A percentile compares a stretch with the other conserved stretches of the same genome.
Conservation (phyloP, 352 stramenopile species). For the Phytophthora cajani region DNA sequence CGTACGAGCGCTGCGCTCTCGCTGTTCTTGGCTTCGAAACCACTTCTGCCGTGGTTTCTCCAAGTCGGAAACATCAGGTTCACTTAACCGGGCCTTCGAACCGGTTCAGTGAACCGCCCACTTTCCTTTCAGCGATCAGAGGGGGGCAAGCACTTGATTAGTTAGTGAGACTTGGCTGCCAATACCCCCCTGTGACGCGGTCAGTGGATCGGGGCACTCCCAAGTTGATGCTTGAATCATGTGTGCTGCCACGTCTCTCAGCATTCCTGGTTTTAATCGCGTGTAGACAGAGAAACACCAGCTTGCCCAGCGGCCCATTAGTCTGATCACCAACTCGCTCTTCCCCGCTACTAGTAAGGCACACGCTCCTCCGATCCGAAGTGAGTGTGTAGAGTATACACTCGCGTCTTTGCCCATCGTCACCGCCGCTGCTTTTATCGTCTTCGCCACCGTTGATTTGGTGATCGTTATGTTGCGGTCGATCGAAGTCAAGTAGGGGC, state of each 20-base stretch:
- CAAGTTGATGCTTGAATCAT: slow-evolving; percentile 33
- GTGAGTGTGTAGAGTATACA: slow-evolving; percentile 11
- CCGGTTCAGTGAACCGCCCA: too few relatives aligned
- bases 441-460: slow-evolving; percentile 12
- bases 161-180: background rate
- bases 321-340: slow-evolving; percentile 33
- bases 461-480: background rate
- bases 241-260: slow-evolving; percentile 10
- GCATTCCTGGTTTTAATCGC: background rate
- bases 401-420: background rate
- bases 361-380: slow-evolving; percentile 28
- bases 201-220: slow-evolving; percentile 14
- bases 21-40: too few relatives aligned
- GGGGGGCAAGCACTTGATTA: background rate
- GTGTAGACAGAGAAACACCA: slow-evolving; percentile 11
- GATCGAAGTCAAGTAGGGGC: too few relatives aligned
- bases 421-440: slow-evolving; percentile 17
- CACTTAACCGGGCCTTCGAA: too few relatives aligned
- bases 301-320: slow-evolving; percentile 36
- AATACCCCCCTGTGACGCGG: background rate
- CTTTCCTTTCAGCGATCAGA: background rate
- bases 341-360: slow-evolving; percentile 31
- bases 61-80: too few relatives aligned
- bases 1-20: too few relatives aligned
- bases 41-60: too few relatives aligned